phyloP scores from a whole-genome alignment of 257 asterid genomes.

The Lavandula angustifolia region DNA sequence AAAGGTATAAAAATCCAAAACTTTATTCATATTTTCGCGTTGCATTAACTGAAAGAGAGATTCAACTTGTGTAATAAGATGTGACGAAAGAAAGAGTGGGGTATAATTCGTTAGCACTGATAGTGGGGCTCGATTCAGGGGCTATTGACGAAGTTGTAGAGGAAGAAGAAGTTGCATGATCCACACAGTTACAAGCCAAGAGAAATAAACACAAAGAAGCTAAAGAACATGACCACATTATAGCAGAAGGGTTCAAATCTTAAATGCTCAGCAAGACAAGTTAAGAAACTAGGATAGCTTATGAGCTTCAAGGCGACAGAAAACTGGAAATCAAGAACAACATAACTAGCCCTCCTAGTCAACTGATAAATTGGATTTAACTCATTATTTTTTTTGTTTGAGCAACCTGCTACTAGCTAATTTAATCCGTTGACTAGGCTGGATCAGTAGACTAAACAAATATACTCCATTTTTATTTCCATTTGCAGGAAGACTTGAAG shows the following conservation, averaged over 20 bases:
- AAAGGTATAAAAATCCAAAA: no score
- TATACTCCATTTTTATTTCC: not conserved
- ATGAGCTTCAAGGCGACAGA: not conserved
- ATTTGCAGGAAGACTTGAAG: not conserved
- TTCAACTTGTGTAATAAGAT: conserved; percentile 33
- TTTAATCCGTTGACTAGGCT: not conserved
- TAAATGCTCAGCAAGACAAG: not conserved
- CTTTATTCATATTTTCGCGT: no score
- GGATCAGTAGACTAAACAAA: not conserved
- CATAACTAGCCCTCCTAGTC: not conserved
- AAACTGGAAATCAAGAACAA: not conserved
- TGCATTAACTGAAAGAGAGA: no score
- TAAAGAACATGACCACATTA: conserved; percentile 22
- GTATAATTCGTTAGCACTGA: not conserved
- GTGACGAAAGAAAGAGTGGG: conserved; percentile 11
- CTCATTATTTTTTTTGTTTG: not conserved
- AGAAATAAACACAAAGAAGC: conserved; percentile 29
- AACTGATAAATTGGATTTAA: not conserved
- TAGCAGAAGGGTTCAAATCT: conserved; percentile 12
- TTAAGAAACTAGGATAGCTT: not conserved
- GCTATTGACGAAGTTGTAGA: conserved; percentile 34
- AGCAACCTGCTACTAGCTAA: not conserved
- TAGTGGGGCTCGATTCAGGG: conserved; percentile 38
- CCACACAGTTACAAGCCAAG: conserved; percentile 15
- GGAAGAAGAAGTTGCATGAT: not conserved